Base-by-base conservation (phyloP, 768 basidiomycete species). In the Amanita pseudoporphyria region DNA sequence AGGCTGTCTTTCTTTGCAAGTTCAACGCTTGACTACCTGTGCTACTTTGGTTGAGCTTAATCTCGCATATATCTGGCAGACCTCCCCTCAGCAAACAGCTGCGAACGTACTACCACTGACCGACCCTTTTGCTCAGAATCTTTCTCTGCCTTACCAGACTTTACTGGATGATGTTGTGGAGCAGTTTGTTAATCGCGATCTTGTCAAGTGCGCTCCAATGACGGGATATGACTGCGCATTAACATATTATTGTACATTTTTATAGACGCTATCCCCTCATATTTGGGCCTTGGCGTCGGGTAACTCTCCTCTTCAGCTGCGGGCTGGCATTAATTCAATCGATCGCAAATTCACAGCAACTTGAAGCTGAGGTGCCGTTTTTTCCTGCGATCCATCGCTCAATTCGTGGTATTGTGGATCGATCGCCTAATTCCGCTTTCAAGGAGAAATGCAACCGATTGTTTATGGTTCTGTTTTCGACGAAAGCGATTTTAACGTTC, bases 181-280 rank as follows among this genome's bases (percentile, higher is more conserved):
- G 32, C 78, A 77, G 41, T 81, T 84, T 54, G 68, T 78, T 31
- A 73, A 63, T 18, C 67, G 70, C 54, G 79, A 85, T 45, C 66
- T 87, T 31, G 75, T 82, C 41, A 77, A 71, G 84, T 82, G 56
- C 37, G 70, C 62, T 53, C 18, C 33, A 16, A 26, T 26, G 18
- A 10, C 4, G 9, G 18, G 36, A 13, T 39, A 16, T 9, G 41
- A 26, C 42, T 16, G 31, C 21, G 31, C 32, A 49, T 35, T 35
- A n/a, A 50, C 38, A 10, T 21, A 43, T 43, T 35, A 22, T 28
- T 45, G 40, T 56, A 10, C 16, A 43, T 43, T 35, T 13, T 28
- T 45, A 48, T 56, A 89, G 87, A 57, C 79, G 80, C 2, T 87
- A 88, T 65, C 87, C 87, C 18, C 68, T 87, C 33, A 76, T 88